Conservation (phyloP, 1,284 basidiomycete genomes). For the Trichosporon sp. region DNA sequence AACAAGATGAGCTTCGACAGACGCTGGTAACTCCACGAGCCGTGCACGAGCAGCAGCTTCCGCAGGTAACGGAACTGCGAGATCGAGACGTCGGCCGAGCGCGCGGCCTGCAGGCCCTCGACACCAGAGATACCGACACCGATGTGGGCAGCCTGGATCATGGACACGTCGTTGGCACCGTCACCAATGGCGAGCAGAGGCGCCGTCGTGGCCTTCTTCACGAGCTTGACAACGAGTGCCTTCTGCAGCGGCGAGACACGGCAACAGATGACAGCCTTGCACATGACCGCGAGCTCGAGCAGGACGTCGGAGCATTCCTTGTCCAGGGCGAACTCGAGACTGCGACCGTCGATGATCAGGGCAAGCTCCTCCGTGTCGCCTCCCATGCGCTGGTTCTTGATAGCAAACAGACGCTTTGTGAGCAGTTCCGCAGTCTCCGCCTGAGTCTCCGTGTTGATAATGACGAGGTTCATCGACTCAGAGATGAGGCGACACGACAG, state of each 20-base stretch:
- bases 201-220: constrained; percentile 90
- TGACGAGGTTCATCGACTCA: constrained; percentile 96
- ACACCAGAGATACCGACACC: constrained; percentile 98
- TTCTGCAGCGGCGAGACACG: constrained; percentile 98
- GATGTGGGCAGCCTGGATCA: constrained; percentile 61
- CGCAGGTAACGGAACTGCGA: constrained; percentile 97
- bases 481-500: constrained; percentile 94
- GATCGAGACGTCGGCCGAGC: constrained; percentile 94
- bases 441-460: constrained; percentile 86
- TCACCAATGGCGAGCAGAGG: constrained; percentile 87
- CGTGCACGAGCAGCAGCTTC: constrained; percentile 93
- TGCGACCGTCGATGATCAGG: constrained; percentile 84
- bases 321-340: constrained; percentile 83
- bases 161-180: constrained; percentile 59
- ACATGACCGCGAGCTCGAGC: constrained; percentile 93
- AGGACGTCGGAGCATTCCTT: constrained; percentile 86
- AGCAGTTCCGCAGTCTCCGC: constrained; percentile 84
- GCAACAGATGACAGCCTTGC: constrained; percentile 57
- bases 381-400: constrained; percentile 83
- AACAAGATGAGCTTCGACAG: constrained; percentile 92
- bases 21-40: constrained; percentile 95
- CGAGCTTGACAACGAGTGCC: constrained; percentile 94
- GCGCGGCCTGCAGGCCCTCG: constrained; percentile 96
- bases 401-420: constrained; percentile 78
- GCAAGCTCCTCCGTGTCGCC: constrained; percentile 94